Evolutionary conservation across 1,284 basidiomycete genomes (phyloP), one percentile per base, ranked within the genome.

Genomic region (Ustilago trichophora): DNA sequence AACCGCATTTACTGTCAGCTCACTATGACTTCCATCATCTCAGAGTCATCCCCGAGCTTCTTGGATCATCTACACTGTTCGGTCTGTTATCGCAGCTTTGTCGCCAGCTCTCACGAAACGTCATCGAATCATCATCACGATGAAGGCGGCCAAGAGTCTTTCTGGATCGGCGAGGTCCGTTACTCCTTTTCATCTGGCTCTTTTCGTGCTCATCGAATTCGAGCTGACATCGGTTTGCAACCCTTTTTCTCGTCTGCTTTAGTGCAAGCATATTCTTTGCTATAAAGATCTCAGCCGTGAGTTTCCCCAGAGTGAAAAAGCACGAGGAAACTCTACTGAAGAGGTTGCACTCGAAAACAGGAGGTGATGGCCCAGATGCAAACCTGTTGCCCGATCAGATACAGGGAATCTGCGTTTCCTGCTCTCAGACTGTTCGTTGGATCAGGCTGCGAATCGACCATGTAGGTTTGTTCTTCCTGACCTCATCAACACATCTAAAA

Each of bases 81-180:
- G 16, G 49, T 57, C 9, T 70, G 67, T 40, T 48, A 57, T 37
- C 36, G 40, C 15, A 49, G 24, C 29, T 47, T 48, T 10, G 2
- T 37, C 11, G 3, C 34, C 0, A 43, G n/a, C 11, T 34, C 47
- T 0, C 26, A 21, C 18, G 35, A 40, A 6, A 2, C 36, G 8
- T 26, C 21, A 0, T 29, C 34, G 15, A 6, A 22, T 21, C 3
- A n/a, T 26, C 10, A 32, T 8, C 21, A 18, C 2, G 32, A 10
- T n/a, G 34, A 42, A 4, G 21, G 16, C 6, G 16, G 5, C 4
- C 26, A 41, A 12, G 29, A 45, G 5, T 34, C 53, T 16, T 66
- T 70, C 26, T 70, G 62, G 62, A 38, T 70, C 11, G 49, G 51
- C n/a, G 50, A 65, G 38, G 67, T 70, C 6, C 36, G 67, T 63